Base-by-base conservation (phyloP, 768 basidiomycete species). In the Ramaria sp. region DNA sequence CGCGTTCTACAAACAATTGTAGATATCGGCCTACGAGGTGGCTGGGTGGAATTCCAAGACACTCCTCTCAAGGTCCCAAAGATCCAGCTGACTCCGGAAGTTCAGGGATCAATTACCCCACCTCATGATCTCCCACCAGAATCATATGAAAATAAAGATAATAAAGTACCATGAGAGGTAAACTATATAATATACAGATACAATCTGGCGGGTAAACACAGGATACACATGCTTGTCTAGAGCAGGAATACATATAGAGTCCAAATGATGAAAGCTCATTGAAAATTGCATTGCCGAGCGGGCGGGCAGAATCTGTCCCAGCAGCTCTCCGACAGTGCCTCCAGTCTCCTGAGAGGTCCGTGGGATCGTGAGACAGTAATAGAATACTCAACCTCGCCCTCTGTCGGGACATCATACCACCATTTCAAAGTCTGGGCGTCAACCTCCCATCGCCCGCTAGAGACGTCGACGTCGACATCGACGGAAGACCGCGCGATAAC, bases 1-100 rank as follows among this genome's bases (percentile, higher is more conserved):
- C 72, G 73, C 52, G 78, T 87, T 45, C 66, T 88, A 38, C 74
- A 83, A 50, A 75, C 81, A 18, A 69, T 89, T 8, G 80, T 88
- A 7, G 82, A 85, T 49, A 79, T 85, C 52, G 82, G 83, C 1
- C 59, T 82, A 47, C 71, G 77, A 37, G 76, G 78, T 3, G 82
- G 81, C 0, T 82, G 77, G 81, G 75, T 75, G 22, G 82, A 84
- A 59, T 76, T 85, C 57, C 71, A 83, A 38, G 76, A 72, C 27
- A 80, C 78, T 4, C 81, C 83, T 3, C 59, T 87, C 42, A 69
- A 69, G 48, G 48, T 77, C 0, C 74, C 79, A 5, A 72, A 67
- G 32, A 64, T 78, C 25, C 22, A 30, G 3, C 16, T 16, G 1
- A 3, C 22, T 9, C 28, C 22, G 1, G 45, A 47, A 27, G 25